Conservation (phyloP, 2,329 filamentous ascomycete species). For the Clarireedia sp. region DNA sequence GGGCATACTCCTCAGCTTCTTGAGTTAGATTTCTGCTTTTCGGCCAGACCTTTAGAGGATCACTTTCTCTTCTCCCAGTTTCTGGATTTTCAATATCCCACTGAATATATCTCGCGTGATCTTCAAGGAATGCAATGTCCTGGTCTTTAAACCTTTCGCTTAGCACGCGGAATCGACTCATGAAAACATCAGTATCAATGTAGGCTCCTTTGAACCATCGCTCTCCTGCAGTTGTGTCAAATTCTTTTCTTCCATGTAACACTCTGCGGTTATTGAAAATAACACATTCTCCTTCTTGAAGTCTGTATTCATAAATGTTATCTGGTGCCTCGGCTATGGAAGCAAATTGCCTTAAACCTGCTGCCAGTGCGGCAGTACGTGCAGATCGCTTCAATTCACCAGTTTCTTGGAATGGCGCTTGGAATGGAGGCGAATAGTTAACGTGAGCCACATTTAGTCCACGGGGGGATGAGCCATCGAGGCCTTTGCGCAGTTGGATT, state of each 20-base stretch:
- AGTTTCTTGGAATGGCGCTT: slow-evolving; percentile 37
- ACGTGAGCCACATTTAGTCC: slow-evolving; percentile 28
- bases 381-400: slow-evolving; percentile 5
- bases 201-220: slow-evolving; percentile 85
- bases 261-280: slow-evolving; percentile 86
- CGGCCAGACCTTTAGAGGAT: slow-evolving; percentile 5
- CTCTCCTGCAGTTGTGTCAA: slow-evolving; percentile 58
- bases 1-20: slow-evolving; percentile 1
- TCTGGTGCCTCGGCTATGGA: slow-evolving; percentile 33
- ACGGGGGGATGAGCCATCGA: slow-evolving; percentile 21
- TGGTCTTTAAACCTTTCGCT: slow-evolving; percentile 10
- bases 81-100: slow-evolving; percentile 3
- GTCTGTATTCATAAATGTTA: slow-evolving; percentile 60
- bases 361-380: neutral
- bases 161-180: slow-evolving; percentile 38
- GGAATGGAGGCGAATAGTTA: slow-evolving; percentile 77
- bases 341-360: neutral
- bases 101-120: neutral
- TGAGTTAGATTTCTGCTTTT: slow-evolving; percentile 4
- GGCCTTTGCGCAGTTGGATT: slow-evolving; percentile 27
- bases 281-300: slow-evolving; percentile 78
- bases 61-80: slow-evolving; percentile 6
- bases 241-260: slow-evolving; percentile 74
- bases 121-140: neutral
- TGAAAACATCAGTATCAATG: slow-evolving; percentile 58